These are phyloP conservation scores for Pinus tabuliformis DNA, from an alignment of 75 land plant species.

Conservation along the genomic window DNA sequence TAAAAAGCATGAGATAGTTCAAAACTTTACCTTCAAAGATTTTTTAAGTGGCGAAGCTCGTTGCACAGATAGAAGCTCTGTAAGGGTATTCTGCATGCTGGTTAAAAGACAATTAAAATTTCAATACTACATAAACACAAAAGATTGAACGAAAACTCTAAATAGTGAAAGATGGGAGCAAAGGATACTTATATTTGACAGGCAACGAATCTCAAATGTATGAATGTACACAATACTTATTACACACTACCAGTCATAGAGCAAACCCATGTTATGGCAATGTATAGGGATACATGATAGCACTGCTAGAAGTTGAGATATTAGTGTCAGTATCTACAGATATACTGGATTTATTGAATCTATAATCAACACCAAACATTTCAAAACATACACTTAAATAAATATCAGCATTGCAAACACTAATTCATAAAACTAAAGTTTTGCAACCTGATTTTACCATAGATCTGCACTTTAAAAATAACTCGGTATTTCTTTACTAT, in stretches of 20 bases:
- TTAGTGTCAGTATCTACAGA: no score
- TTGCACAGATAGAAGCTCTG: conserved; percentile 43
- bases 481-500: not conserved
- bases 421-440: no score
- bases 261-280: no score
- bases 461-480: not conserved
- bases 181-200: not conserved
- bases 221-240: not conserved
- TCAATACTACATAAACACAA: not conserved
- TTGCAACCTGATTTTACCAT: conserved; percentile 4
- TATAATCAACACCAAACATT: no score
- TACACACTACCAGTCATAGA: not conserved
- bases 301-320: no score
- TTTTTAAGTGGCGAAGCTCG: conserved; percentile 26
- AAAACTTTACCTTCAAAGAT: conserved; percentile 13
- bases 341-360: no score
- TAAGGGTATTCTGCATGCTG: conserved; percentile 42
- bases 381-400: no score
- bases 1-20: not conserved
- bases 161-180: not conserved
- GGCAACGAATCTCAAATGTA: not conserved
- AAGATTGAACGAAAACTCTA: not conserved
- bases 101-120: conserved; percentile 3
- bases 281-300: not conserved
- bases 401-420: no score